phyloP scores from a whole-genome alignment of 2,329 filamentous ascomycete genomes.

The Trichocomaceae sp. region DNA sequence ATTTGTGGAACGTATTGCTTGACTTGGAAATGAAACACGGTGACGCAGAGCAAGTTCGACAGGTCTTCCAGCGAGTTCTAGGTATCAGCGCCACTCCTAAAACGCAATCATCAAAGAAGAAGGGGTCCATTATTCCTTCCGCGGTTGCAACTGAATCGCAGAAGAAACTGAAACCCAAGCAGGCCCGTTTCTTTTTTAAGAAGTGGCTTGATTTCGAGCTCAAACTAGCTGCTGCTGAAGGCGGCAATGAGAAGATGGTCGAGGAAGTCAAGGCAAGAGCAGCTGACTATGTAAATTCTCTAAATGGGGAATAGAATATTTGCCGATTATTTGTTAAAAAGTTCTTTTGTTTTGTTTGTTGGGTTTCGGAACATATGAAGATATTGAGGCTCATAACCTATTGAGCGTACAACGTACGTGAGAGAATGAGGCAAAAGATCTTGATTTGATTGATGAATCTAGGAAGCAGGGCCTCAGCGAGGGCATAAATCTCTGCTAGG shows the following conservation, averaged over 20 bases:
- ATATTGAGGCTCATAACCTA: too few relatives aligned
- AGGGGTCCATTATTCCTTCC: slow-evolving; percentile 20
- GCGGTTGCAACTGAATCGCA: slow-evolving; percentile 44
- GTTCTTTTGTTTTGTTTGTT: neutral
- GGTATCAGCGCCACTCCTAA: slow-evolving; percentile 34
- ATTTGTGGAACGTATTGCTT: slow-evolving; percentile 87
- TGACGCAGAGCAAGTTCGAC: slow-evolving; percentile 59
- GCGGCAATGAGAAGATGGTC: slow-evolving; percentile 62
- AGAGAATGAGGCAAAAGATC: too few relatives aligned
- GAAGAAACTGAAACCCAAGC: slow-evolving; percentile 67
- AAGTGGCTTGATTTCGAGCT: slow-evolving; percentile 88
- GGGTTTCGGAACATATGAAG: neutral
- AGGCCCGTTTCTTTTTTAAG: slow-evolving; percentile 83
- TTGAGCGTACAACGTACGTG: too few relatives aligned
- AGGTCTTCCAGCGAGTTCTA: slow-evolving; percentile 72
- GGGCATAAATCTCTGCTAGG: too few relatives aligned
- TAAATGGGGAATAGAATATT: slow-evolving; percentile 24
- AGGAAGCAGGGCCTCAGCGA: too few relatives aligned
- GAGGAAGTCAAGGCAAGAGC: slow-evolving; percentile 66
- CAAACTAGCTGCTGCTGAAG: slow-evolving; percentile 38
- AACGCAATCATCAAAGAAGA: slow-evolving; percentile 20
- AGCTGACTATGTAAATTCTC: slow-evolving; percentile 58
- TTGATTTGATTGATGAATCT: too few relatives aligned
- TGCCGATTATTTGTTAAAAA: neutral
- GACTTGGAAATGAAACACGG: slow-evolving; percentile 68